Conservation (phyloP, 257 asterid species). For the Nicotiana attenuata region DNA sequence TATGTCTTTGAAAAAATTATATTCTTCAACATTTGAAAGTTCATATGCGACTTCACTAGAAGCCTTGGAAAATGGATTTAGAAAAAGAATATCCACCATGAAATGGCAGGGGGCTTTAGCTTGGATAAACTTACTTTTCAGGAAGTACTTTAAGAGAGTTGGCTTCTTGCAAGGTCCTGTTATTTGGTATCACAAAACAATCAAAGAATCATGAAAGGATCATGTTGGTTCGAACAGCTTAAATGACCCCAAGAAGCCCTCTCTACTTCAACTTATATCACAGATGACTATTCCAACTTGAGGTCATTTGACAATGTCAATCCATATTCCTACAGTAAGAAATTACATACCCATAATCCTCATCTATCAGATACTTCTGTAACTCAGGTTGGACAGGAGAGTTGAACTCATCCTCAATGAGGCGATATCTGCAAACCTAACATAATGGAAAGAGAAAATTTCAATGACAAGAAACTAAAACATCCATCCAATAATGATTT, state of each 20-base stretch:
- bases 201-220: constrained; percentile 14
- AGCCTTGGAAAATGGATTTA: neutral
- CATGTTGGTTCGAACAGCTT: constrained; percentile 8
- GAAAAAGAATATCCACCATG: neutral
- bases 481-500: constrained; percentile 5
- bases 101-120: constrained; percentile 10
- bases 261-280: constrained; percentile 13
- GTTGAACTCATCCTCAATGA: constrained; percentile 80
- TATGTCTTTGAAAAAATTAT: neutral
- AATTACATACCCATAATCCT: constrained; percentile 67
- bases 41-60: constrained; percentile 6
- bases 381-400: constrained; percentile 69
- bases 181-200: constrained; percentile 19
- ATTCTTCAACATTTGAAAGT: neutral
- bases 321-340: neutral
- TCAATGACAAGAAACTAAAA: neutral
- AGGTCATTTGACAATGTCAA: neutral
- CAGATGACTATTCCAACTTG: constrained; percentile 10
- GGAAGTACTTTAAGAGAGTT: constrained; percentile 21
- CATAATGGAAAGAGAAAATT: constrained; percentile 8
- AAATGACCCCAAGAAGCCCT: constrained; percentile 16
- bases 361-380: constrained; percentile 77
- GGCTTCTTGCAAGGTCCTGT: constrained; percentile 21
- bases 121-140: constrained; percentile 20
- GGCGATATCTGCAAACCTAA: constrained; percentile 87